These are phyloP conservation scores for Trypanosoma boissoni DNA, from an alignment of 208 protist species.

Conservation along the genomic window DNA sequence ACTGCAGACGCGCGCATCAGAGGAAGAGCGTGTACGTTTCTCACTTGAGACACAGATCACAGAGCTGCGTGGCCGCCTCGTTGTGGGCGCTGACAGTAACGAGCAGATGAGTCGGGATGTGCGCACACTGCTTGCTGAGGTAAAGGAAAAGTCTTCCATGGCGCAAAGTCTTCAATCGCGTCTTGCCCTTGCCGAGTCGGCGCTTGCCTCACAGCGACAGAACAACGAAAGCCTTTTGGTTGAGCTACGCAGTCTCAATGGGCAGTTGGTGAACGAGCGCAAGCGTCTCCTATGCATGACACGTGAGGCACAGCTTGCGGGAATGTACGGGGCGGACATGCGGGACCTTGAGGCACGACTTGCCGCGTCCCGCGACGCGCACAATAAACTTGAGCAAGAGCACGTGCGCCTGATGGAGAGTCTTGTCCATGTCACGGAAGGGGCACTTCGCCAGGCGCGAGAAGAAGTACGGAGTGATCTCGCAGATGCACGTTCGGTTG, in stretches of 20 bases:
- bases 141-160: slow-evolving; percentile 56
- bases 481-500: slow-evolving; percentile 52
- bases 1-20: slow-evolving; percentile 43
- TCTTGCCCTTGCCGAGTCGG: slow-evolving; percentile 67
- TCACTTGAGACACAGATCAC: slow-evolving; percentile 69
- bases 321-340: slow-evolving; percentile 29
- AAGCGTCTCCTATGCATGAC: slow-evolving; percentile 65
- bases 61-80: slow-evolving; percentile 74
- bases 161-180: slow-evolving; percentile 67
- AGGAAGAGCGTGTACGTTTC: slow-evolving; percentile 70
- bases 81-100: slow-evolving; percentile 79
- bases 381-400: slow-evolving; percentile 54
- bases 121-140: slow-evolving; percentile 51
- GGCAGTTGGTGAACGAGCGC: slow-evolving; percentile 74
- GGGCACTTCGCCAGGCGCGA: slow-evolving; percentile 55
- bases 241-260: slow-evolving; percentile 72
- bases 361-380: slow-evolving; percentile 34
- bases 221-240: slow-evolving; percentile 85
- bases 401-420: slow-evolving; percentile 75
- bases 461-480: slow-evolving; percentile 68
- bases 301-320: slow-evolving; percentile 53
- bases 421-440: slow-evolving; percentile 68
- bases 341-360: slow-evolving; percentile 56
- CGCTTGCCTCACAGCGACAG: slow-evolving; percentile 73
- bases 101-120: slow-evolving; percentile 78